phyloP scores from a whole-genome alignment of 2,329 filamentous ascomycete genomes.

The Talaromyces albobiverticillius region DNA sequence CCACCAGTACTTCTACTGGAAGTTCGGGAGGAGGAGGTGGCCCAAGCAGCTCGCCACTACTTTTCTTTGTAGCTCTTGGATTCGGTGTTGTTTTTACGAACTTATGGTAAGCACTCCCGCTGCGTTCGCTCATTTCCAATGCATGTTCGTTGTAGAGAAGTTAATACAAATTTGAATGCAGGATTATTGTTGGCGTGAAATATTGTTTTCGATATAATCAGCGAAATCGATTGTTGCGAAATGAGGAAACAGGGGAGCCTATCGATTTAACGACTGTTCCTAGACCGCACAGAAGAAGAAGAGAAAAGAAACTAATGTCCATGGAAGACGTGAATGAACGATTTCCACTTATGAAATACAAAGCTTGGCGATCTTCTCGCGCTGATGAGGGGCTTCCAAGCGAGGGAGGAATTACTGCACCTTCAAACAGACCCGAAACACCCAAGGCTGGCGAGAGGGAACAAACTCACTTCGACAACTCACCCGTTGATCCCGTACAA shows the following conservation, averaged over 20 bases:
- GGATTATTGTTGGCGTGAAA: slow-evolving; percentile 99
- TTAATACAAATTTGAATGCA: slow-evolving; percentile 38
- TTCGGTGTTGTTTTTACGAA: slow-evolving; percentile 99
- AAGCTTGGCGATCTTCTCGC: slow-evolving; percentile 82
- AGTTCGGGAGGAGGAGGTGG: slow-evolving; percentile 28
- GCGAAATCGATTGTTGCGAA: slow-evolving; percentile 75
- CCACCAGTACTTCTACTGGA: slow-evolving; percentile 24
- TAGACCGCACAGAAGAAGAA: slow-evolving; percentile 75
- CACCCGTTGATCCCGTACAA: slow-evolving; percentile 18
- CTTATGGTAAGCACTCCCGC: slow-evolving; percentile 70
- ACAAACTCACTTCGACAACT: slow-evolving; percentile 21
- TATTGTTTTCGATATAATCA: slow-evolving; percentile 99
- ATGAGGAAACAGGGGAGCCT: slow-evolving; percentile 77
- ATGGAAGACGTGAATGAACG: slow-evolving; percentile 99
- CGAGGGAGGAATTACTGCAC: slow-evolving; percentile 75
- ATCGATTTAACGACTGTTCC: slow-evolving; percentile 87
- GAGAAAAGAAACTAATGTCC: slow-evolving; percentile 98
- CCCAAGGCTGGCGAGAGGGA: slow-evolving; percentile 62
- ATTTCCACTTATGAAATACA: slow-evolving; percentile 95
- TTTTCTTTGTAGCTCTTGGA: slow-evolving; percentile 93
- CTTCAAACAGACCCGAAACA: slow-evolving; percentile 68
- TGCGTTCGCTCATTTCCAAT: not conserved
- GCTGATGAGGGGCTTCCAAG: slow-evolving; percentile 81
- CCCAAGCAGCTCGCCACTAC: slow-evolving; percentile 68
- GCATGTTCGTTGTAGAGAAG: not conserved